Evolutionary conservation across 495 filamentous ascomycete genomes (phyloP), one percentile per base, ranked within the genome.

Genomic region (Trichocladium antarcticum): DNA sequence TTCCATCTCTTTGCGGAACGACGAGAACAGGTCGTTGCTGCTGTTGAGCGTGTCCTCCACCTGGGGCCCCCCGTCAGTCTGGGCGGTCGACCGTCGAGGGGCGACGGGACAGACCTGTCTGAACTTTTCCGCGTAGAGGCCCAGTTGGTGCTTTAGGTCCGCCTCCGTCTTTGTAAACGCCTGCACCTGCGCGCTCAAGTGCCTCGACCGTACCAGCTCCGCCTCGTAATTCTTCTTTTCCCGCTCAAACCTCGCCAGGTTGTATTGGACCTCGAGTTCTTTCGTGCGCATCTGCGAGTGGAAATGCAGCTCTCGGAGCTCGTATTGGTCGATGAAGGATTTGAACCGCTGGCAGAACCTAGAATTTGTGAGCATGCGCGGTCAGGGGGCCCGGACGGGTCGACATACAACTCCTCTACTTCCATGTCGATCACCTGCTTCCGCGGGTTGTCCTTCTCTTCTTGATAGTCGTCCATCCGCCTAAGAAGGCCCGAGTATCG

Each of bases 1-100:
- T 68, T 98, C 92, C 93, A 98, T 97, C 67, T 98, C 92, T 69
- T 95, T 97, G 29, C 92, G 82, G 69, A 98, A 98, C 0, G 92
- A 97, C 38, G 96, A 74, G 65, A 97, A 98, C 42, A 98, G 78
- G 64, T 97, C 92, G 73, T 98, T 98, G 66, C 85, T 93, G 65
- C 96, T 97, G 66, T 98, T 98, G 16, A 98, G 74, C 4, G 92
- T 97, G 67, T 98, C 93, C 75, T 98, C 92, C 53, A 98, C 92
- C 90, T 97, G 52, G 16, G 39, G 31, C 54, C 36, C 35, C 35
- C 14, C 35, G 40, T 51, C 49, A 39, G 41, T 32, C 47, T 37
- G n/a, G n/a, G 32, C 16, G 21, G 15, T 31, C 15, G 24, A 40
- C 27, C 11, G 32, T 42, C 21, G 27, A 19, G 27, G 34, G n/a